Evolutionary conservation across 2,329 filamentous ascomycete genomes (phyloP), one percentile per base, ranked within the genome.

Genomic region (Neonectria magnoliae): DNA sequence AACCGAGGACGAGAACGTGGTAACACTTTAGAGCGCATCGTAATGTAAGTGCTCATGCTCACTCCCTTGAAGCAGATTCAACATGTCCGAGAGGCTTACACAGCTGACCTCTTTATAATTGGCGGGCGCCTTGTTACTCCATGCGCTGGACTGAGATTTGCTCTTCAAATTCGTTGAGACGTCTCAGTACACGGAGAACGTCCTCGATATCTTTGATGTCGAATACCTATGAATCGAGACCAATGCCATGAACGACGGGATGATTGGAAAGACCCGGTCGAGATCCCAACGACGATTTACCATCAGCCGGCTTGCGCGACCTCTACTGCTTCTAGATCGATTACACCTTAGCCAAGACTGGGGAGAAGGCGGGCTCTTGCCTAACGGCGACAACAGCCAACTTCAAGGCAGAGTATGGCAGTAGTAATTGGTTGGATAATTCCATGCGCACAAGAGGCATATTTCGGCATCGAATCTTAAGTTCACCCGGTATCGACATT

Each of bases 271-370:
- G 8, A 53, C 51, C 16, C 10, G 14, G 44, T 44, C 52, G 36
- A 18, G 9, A 31, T 31, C 8, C 44, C 6, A 16, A 16, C 5
- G 20, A 51, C 31, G 31, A 5, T 10, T 2, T 29, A 13, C 45
- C 45, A 9, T 6, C 6, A 33, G 31, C 45, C 36, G 45, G 45
- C 45, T 44, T 52, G 18, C 56, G 56, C 1, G 25, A 52, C 33
- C 56, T 58, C 18, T 58, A 58, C 42, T 58, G 56, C 56, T 58
- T 8, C 45, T 58, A 5, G 31, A 18, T 58, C 4, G 45, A 58
- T 6, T 13, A 9, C 10, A 4, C 5, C 13, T 20, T 58, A 16
- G 18, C 33, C 8, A 22, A 51, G 18, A 51, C 42, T 3, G 56
- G 50, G 29, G 11, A 18, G 5, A 47, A 7, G 27, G 55, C 55